Base-by-base conservation (phyloP, 495 filamentous ascomycete genomes). In the Cladorrhinum samala region DNA sequence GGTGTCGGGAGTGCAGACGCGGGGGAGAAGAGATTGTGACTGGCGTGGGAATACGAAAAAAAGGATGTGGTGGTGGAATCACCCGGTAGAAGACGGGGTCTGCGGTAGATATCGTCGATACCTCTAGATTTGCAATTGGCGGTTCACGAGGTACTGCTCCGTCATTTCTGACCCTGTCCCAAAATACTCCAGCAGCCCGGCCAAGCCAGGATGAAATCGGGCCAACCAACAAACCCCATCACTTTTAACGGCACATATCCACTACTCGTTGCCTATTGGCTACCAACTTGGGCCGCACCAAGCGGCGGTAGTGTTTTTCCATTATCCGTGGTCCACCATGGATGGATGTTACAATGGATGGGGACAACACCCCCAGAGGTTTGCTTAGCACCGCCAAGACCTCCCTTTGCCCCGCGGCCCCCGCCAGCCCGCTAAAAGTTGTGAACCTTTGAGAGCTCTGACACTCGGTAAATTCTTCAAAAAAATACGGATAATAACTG, bases 241-340 rank as follows among this genome's bases (percentile, higher is more conserved):
- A 21, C 45, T 49, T 25, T 18, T 30, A 18, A 19, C n/a, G n/a
- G n/a, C n/a, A n/a, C n/a, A n/a, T n/a, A 33, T 11, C 27, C 11
- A 11, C 6, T 11, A 33, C 27, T 33, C 6, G 6, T 33, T 33
- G 27, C 27, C 27, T 6, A 11, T 6, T 33, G 27, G 24, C 24
- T 23, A 17, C 20, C 24, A 21, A 37, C 7, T 21, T 45, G 42
- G 9, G 45, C 9, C 52, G 56, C 52, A n/a, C n/a, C n/a, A n/a
- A n/a, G n/a, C n/a, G n/a, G n/a, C 44, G 52, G 56, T 36, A 39
- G 24, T 52, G 44, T 55, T 59, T 54, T 52, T 59, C 56, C 56
- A 50, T 42, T 21, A 2, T 33, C 46, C 39, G 25, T 33, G 5
- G 27, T 33, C n/a, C n/a, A n/a, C n/a, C n/a, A n/a, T n/a, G n/a